These are phyloP conservation scores for Aspergillus flavus DNA, from an alignment of 2,329 filamentous ascomycete genomes.

Conservation along the genomic window DNA sequence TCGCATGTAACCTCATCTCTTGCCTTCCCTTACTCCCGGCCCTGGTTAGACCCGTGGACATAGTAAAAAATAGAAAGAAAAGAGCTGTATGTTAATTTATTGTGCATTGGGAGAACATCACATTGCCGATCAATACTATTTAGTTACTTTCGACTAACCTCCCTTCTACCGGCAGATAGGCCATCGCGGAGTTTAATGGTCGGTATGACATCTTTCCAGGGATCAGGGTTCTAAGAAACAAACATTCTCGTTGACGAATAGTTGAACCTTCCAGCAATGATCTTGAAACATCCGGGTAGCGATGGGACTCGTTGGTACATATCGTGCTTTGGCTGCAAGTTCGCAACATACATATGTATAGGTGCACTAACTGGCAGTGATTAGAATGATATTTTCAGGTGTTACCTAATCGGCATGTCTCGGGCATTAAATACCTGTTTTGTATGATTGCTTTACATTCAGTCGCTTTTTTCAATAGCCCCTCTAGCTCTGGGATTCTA, in stretches of 20 bases:
- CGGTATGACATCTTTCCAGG: slow-evolving; percentile 1
- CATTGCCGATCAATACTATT: neutral
- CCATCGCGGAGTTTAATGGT: neutral
- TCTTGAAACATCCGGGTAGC: slow-evolving; percentile 30
- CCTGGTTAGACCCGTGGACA: neutral
- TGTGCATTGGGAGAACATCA: neutral
- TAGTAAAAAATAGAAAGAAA: neutral
- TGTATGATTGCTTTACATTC: neutral
- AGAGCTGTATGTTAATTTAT: neutral
- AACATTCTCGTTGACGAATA: slow-evolving; percentile 1
- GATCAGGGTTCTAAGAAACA: neutral
- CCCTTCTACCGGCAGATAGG: too few species aligned
- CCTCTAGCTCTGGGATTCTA: neutral
- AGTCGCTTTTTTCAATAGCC: neutral
- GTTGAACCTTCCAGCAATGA: slow-evolving; percentile 30
- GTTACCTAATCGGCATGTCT: neutral
- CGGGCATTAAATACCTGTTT: neutral
- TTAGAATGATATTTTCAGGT: too few species aligned
- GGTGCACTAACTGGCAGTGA: too few species aligned
- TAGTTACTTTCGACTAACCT: neutral
- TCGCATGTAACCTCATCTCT: slow-evolving; percentile 18
- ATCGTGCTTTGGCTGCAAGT: neutral
- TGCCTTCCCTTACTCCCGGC: slow-evolving; percentile 17
- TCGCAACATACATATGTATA: too few species aligned
- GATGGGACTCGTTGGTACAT: slow-evolving; percentile 10